A percentile compares a stretch with the other conserved stretches of the same genome.
These are phyloP conservation scores for Pyrenophora seminiperda DNA, from an alignment of 2,329 filamentous ascomycete genomes.

Conservation along the genomic window DNA sequence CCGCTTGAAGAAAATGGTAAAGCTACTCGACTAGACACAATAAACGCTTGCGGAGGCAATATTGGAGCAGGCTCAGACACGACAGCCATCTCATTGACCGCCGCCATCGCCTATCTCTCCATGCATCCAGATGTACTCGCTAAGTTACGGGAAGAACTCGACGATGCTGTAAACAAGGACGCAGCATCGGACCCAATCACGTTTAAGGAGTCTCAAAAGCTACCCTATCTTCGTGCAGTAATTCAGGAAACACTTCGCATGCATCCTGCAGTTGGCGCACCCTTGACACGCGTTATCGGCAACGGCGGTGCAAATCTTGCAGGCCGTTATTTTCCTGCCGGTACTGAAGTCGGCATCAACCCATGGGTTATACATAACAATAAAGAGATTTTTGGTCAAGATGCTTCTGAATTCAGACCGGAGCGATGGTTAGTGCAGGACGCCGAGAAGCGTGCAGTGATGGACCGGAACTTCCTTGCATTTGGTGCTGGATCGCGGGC, in stretches of 20 bases:
- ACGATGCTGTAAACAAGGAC: constrained; percentile 13
- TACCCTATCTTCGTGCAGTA: constrained; percentile 53
- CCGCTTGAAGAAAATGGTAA: constrained; percentile 17
- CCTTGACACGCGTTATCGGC: constrained; percentile 49
- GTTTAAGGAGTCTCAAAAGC: constrained; percentile 38
- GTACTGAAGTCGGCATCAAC: constrained; percentile 53
- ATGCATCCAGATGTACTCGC: constrained; percentile 37
- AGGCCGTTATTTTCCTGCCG: constrained; percentile 50
- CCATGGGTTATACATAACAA: constrained; percentile 53
- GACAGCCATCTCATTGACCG: constrained; percentile 55
- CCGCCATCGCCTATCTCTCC: constrained; percentile 54
- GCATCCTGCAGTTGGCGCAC: constrained; percentile 51
- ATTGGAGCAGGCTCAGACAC: constrained; percentile 53
- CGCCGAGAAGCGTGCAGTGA: constrained; percentile 4
- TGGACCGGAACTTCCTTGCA: constrained; percentile 18
- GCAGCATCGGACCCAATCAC: constrained; percentile 19
- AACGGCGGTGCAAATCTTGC: constrained; percentile 30
- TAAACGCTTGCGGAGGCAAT: constrained; percentile 29
- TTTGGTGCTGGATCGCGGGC: constrained; percentile 29
- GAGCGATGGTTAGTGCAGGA: constrained; percentile 49
- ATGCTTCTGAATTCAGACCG: constrained; percentile 49
- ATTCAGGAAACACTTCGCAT: constrained; percentile 52
- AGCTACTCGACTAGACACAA: constrained; percentile 9
- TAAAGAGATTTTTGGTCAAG: constrained; percentile 45
- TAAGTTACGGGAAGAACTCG: constrained; percentile 27